A percentile compares a stretch with the other conserved stretches of the same genome.
Evolutionary conservation across 306 rosid species (phyloP).

Genomic region (peach (Prunus persica)): DNA sequence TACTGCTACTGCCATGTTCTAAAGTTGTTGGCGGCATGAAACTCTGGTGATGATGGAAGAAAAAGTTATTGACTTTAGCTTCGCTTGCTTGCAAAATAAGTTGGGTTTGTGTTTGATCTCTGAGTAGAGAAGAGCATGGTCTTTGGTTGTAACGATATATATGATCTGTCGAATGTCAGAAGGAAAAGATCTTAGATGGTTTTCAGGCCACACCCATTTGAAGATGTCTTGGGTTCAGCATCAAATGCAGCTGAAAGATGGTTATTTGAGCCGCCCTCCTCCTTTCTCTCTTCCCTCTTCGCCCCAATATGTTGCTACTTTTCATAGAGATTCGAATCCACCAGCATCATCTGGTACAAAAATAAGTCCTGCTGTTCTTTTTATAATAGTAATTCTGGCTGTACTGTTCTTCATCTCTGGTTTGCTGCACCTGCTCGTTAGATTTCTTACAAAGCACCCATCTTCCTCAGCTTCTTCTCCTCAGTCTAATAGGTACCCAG

Average conservation of each 20-base stretch:
- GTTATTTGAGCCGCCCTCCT: slow-evolving; percentile 63
- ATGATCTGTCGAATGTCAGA: slow-evolving; percentile 49
- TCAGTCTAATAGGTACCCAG: slow-evolving; percentile 62
- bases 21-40: slow-evolving; percentile 17
- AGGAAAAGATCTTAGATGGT: slow-evolving; percentile 36
- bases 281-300: slow-evolving; percentile 46
- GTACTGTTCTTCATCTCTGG: slow-evolving; percentile 93
- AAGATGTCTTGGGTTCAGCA: slow-evolving; percentile 71
- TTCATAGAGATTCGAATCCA: slow-evolving; percentile 39
- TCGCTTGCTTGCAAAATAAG: slow-evolving; percentile 24
- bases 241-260: slow-evolving; percentile 68
- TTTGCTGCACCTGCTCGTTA: slow-evolving; percentile 84
- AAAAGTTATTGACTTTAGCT: slow-evolving; percentile 7
- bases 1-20: slow-evolving; percentile 15
- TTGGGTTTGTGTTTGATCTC: slow-evolving; percentile 38
- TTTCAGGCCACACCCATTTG: slow-evolving; percentile 58
- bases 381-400: slow-evolving; percentile 87
- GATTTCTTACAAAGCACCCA: slow-evolving; percentile 86
- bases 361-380: slow-evolving; percentile 93
- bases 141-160: slow-evolving; percentile 11
- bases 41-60: slow-evolving; percentile 14
- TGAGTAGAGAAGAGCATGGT: slow-evolving; percentile 25
- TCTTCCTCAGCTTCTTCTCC: slow-evolving; percentile 61
- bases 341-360: slow-evolving; percentile 68
- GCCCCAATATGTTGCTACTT: slow-evolving; percentile 37